Conservation (phyloP, 768 basidiomycete genomes). For the Russula compacta region DNA sequence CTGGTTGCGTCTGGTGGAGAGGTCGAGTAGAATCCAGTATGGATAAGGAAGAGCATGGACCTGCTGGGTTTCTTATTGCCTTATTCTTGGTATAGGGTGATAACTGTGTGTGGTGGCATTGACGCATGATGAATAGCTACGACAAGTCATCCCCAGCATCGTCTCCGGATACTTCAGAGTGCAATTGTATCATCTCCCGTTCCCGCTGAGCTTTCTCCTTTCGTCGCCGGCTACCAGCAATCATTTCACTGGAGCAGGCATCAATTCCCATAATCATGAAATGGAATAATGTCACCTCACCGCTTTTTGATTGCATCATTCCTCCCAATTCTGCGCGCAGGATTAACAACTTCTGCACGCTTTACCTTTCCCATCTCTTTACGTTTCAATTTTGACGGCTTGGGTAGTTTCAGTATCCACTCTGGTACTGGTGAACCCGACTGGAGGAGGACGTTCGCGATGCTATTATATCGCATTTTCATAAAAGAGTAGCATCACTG, state of each 20-base stretch:
- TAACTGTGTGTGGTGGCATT: neutral
- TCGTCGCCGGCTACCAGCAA: constrained; percentile 32
- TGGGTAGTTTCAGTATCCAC: constrained; percentile 93
- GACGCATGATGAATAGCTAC: neutral
- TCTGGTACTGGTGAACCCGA: constrained; percentile 88
- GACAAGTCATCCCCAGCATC: neutral
- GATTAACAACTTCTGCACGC: constrained; percentile 66
- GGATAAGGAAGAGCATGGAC: too few species aligned
- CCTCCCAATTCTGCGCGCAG: constrained; percentile 58
- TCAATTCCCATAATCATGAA: constrained; percentile 4
- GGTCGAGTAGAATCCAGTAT: too few species aligned
- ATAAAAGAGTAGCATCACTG: neutral
- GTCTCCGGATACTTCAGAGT: neutral
- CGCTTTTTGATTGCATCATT: constrained; percentile 65
- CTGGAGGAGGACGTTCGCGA: constrained; percentile 91
- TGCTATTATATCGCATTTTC: constrained; percentile 35
- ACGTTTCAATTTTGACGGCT: constrained; percentile 84
- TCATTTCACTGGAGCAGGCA: constrained; percentile 15
- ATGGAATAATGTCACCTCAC: constrained; percentile 29
- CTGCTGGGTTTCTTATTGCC: too few species aligned
- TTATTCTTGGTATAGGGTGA: too few species aligned
- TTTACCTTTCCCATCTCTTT: constrained; percentile 78
- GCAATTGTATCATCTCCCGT: neutral
- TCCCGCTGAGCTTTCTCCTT: constrained; percentile 58
- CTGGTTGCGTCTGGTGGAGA: too few species aligned